These are phyloP conservation scores for Cercospora sesami DNA, from an alignment of 2,329 filamentous ascomycete species.

Conservation along the genomic window DNA sequence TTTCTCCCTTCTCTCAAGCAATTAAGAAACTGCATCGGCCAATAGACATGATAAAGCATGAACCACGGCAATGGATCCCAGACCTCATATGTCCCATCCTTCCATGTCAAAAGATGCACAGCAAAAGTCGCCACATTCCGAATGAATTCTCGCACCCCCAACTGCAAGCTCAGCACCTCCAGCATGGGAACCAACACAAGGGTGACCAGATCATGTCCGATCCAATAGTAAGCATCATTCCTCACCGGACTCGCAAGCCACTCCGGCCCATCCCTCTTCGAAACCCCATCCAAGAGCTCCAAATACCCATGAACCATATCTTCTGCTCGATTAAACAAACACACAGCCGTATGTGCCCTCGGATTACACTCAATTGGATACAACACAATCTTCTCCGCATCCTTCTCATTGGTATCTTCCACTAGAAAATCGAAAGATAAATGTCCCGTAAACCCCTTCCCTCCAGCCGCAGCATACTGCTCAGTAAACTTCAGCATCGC, in stretches of 20 bases:
- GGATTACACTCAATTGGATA: conserved; percentile 74
- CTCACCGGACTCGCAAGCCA: conserved; percentile 25
- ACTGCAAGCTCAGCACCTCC: conserved; percentile 38
- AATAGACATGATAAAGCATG: conserved; percentile 56
- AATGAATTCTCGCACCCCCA: conserved; percentile 31
- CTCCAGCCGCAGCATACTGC: conserved; percentile 54
- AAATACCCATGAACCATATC: conserved; percentile 57
- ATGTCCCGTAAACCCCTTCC: conserved; percentile 63
- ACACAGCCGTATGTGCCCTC: conserved; percentile 65
- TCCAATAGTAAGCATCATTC: conserved; percentile 58
- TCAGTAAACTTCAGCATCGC: conserved; percentile 67
- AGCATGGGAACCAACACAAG: conserved; percentile 53
- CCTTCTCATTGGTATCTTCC: conserved; percentile 39
- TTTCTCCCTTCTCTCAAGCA: conserved; percentile 48
- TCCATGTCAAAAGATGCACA: conserved; percentile 49
- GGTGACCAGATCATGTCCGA: conserved; percentile 64
- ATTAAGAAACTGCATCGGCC: conserved; percentile 54
- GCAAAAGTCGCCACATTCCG: conserved; percentile 39
- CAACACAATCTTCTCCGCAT: conserved; percentile 43
- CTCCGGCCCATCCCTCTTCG: conserved; percentile 28
- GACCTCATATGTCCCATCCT: conserved; percentile 51
- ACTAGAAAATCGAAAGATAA: conserved; percentile 71
- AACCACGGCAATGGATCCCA: conserved; percentile 55
- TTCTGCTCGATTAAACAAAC: conserved; percentile 55
- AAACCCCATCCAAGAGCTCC: conserved; percentile 41